A percentile compares a stretch with the other conserved stretches of the same genome.
These are phyloP conservation scores for Talaromyces atroroseus DNA, from an alignment of 2,329 filamentous ascomycete genomes.

Conservation along the genomic window DNA sequence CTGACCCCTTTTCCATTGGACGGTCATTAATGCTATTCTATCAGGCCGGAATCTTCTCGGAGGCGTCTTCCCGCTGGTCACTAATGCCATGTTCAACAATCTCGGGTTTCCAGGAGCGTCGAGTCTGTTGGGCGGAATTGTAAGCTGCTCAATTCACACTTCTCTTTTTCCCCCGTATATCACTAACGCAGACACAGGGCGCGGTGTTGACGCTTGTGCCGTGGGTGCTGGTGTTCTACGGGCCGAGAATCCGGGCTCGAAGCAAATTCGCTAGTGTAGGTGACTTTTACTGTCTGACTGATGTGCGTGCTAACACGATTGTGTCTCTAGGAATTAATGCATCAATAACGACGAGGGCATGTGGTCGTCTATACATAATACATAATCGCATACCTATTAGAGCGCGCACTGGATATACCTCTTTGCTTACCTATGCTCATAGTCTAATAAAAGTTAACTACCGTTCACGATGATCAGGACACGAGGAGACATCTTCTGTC, in stretches of 20 bases:
- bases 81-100: slow-evolving; percentile 64
- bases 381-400: neutral
- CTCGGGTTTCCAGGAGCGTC: slow-evolving; percentile 67
- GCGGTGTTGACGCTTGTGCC: slow-evolving; percentile 69
- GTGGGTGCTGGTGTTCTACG: slow-evolving; percentile 77
- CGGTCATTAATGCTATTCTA: neutral
- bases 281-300: slow-evolving; percentile 12
- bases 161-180: neutral
- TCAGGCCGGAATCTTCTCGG: slow-evolving; percentile 69
- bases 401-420: no score
- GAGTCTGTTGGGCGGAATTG: slow-evolving; percentile 70
- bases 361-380: neutral
- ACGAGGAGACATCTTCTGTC: no score
- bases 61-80: slow-evolving; percentile 74
- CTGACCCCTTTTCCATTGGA: neutral
- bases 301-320: neutral
- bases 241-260: slow-evolving; percentile 65
- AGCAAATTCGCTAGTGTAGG: slow-evolving; percentile 68
- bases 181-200: slow-evolving; percentile 27
- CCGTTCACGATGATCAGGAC: no score
- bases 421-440: no score
- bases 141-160: slow-evolving; percentile 27
- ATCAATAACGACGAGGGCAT: neutral
- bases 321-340: slow-evolving; percentile 7
- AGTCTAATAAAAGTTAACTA: no score